phyloP scores from a whole-genome alignment of 345 rosid species.

The Raphanus raphanistrum region DNA sequence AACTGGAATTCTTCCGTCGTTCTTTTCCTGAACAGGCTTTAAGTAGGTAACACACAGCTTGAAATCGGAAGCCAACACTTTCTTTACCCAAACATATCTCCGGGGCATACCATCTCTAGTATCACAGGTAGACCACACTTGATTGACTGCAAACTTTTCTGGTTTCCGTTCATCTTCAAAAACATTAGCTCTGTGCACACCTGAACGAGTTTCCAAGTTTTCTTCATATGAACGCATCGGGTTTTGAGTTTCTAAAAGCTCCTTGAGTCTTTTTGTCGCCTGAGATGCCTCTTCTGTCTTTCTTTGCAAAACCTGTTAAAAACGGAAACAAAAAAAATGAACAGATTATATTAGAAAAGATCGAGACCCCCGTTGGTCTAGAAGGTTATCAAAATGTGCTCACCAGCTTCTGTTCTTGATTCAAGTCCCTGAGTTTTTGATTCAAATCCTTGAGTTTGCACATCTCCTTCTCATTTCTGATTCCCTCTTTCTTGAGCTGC shows the following conservation, averaged over 20 bases:
- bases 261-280: slow-evolving; percentile 96
- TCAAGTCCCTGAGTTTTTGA: too few relatives aligned
- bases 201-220: too few relatives aligned
- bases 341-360: too few relatives aligned
- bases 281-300: slow-evolving; percentile 96
- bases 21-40: slow-evolving; percentile 43
- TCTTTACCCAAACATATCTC: slow-evolving; percentile 59
- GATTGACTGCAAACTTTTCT: slow-evolving; percentile 55
- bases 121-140: slow-evolving; percentile 85
- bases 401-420: too few relatives aligned
- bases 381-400: too few relatives aligned
- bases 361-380: too few relatives aligned
- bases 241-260: slow-evolving; percentile 83
- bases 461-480: too few relatives aligned
- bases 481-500: too few relatives aligned
- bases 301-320: slow-evolving; percentile 81
- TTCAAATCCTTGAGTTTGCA: too few relatives aligned
- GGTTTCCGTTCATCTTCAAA: slow-evolving; percentile 50
- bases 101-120: slow-evolving; percentile 79
- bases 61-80: slow-evolving; percentile 53
- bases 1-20: slow-evolving; percentile 51
- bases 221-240: too few relatives aligned
- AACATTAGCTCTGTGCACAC: slow-evolving; percentile 41
- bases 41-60: slow-evolving; percentile 67
- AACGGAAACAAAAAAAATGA: too few relatives aligned